These are phyloP conservation scores for Pseudogymnoascus verrucosus DNA, from an alignment of 2,329 filamentous ascomycete genomes.

Conservation along the genomic window DNA sequence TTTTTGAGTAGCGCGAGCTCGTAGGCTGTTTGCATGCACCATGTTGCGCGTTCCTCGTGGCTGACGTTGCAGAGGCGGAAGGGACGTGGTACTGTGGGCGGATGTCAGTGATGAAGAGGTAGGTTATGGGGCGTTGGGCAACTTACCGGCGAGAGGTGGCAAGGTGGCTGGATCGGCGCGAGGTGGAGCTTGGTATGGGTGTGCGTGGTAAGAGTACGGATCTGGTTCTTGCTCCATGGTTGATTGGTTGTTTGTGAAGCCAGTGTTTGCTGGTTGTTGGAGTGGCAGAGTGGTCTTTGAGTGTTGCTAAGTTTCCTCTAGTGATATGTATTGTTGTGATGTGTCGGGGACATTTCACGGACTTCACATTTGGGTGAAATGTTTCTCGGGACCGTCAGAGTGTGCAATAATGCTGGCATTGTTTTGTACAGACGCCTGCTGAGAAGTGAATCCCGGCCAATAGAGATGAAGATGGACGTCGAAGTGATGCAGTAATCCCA, in stretches of 20 bases:
- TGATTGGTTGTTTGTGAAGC: background rate
- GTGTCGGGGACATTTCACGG: background rate
- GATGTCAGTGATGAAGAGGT: background rate
- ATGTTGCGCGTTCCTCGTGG: background rate
- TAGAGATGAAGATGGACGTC: background rate
- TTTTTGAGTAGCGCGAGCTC: constrained; percentile 1
- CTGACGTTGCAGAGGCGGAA: constrained; percentile 4
- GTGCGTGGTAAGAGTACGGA: background rate
- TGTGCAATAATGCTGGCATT: background rate
- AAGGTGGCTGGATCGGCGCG: background rate
- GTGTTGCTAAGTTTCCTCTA: background rate
- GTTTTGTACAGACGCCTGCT: background rate
- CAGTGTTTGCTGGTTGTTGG: background rate
- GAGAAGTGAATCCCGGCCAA: background rate
- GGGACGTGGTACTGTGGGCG: background rate
- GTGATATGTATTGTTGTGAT: background rate
- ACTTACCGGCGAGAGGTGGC: background rate
- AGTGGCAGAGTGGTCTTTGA: background rate
- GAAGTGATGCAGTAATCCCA: background rate
- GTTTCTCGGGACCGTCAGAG: background rate
- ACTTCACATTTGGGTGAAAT: background rate
- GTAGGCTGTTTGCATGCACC: background rate
- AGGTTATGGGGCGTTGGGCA: too few species aligned
- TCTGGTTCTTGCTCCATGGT: background rate
- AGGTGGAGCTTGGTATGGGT: background rate